phyloP scores from a whole-genome alignment of 1,139 yeast species.

The Geotrichum candidum region DNA sequence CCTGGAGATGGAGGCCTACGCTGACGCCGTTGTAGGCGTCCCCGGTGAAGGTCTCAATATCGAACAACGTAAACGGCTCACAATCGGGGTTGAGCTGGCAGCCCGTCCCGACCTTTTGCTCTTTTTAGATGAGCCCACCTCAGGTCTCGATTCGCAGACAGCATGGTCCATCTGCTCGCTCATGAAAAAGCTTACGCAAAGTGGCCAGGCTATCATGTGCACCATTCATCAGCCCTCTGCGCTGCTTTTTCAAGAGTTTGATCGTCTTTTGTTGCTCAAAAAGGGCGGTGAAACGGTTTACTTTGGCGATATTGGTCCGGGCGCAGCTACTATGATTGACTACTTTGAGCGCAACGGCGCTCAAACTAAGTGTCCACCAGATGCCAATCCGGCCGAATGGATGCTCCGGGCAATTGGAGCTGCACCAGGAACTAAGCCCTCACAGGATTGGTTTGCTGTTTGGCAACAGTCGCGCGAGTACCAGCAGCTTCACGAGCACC shows the following conservation, averaged over 20 bases:
- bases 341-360: slow-evolving; percentile 66
- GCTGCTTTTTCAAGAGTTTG: slow-evolving; percentile 61
- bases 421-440: slow-evolving; percentile 62
- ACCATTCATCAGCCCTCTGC: slow-evolving; percentile 78
- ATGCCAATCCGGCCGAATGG: slow-evolving; percentile 72
- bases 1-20: slow-evolving; percentile 61
- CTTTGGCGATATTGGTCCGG: slow-evolving; percentile 65
- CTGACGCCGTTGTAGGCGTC: slow-evolving; percentile 73
- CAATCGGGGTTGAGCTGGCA: slow-evolving; percentile 75
- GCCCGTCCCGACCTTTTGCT: slow-evolving; percentile 72
- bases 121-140: slow-evolving; percentile 81
- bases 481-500: slow-evolving; percentile 32
- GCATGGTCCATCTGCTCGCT: slow-evolving; percentile 75
- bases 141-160: slow-evolving; percentile 81
- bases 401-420: slow-evolving; percentile 69
- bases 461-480: slow-evolving; percentile 55
- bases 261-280: slow-evolving; percentile 58
- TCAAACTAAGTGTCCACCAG: slow-evolving; percentile 49
- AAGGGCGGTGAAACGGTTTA: slow-evolving; percentile 72
- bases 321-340: slow-evolving; percentile 49
- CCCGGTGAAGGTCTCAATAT: slow-evolving; percentile 65
- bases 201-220: slow-evolving; percentile 71
- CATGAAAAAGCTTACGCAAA: slow-evolving; percentile 60
- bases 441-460: slow-evolving; percentile 53
- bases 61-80: slow-evolving; percentile 72